Conservation (phyloP, 805 yeast species). For the Schizosaccharomyces osmophilus region DNA sequence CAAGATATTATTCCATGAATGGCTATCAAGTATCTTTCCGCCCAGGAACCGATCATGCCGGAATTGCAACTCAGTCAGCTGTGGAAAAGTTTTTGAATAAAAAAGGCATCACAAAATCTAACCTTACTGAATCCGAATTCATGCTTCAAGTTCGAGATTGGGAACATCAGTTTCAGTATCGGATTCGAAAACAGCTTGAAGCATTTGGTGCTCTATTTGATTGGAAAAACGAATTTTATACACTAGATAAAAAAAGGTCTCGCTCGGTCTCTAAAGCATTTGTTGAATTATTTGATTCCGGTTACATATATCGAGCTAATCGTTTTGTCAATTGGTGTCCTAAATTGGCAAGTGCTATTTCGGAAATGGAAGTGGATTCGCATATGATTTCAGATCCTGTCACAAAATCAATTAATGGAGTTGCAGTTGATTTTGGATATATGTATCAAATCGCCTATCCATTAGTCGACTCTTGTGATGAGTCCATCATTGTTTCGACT, state of each 20-base stretch:
- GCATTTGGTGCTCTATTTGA: conserved; percentile 90
- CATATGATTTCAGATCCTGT: not conserved
- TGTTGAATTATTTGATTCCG: conserved; percentile 77
- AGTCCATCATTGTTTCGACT: conserved; percentile 75
- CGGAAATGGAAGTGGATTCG: conserved; percentile 59
- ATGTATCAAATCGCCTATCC: conserved; percentile 81
- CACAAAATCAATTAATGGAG: not conserved
- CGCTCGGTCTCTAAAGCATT: conserved; percentile 77
- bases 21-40: conserved; percentile 79
- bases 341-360: conserved; percentile 76
- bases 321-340: conserved; percentile 93
- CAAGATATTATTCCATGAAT: conserved; percentile 87
- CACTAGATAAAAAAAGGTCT: conserved; percentile 54
- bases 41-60: conserved; percentile 98
- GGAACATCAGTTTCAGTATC: not conserved
- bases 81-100: conserved; percentile 83
- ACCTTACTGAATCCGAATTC: not conserved
- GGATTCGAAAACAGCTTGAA: conserved; percentile 63
- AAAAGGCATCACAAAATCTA: conserved; percentile 31
- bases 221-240: conserved; percentile 85
- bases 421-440: conserved; percentile 80
- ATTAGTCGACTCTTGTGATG: conserved; percentile 22
- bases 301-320: conserved; percentile 77
- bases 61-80: conserved; percentile 94
- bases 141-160: not conserved